Evolutionary conservation across 441 rosid species (phyloP).

Genomic region (Sinapis alba): DNA sequence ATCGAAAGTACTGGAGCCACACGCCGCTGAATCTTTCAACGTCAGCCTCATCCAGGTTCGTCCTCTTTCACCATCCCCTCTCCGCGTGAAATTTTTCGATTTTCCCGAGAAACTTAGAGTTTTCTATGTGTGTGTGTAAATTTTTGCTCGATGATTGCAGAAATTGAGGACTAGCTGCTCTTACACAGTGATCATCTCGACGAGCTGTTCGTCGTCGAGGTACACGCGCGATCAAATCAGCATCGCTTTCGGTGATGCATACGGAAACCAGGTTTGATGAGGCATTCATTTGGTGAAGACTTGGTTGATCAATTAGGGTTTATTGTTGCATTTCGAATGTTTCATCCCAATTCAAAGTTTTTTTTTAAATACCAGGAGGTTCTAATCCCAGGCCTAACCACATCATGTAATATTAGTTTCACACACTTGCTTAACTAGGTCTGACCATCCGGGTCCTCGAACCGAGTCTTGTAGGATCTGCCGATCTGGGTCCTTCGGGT

Average conservation of each 20-base stretch:
- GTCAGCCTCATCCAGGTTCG: constrained; percentile 71
- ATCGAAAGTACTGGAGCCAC: constrained; percentile 46
- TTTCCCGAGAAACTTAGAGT: too few species aligned
- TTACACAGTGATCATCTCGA: constrained; percentile 51
- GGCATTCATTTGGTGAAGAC: neutral
- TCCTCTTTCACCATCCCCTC: neutral
- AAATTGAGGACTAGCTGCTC: constrained; percentile 53
- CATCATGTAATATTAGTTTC: too few species aligned
- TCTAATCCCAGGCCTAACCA: too few species aligned
- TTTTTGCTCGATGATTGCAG: constrained; percentile 29
- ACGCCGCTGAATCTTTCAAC: constrained; percentile 49
- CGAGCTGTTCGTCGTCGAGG: constrained; percentile 61
- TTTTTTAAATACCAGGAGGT: too few species aligned
- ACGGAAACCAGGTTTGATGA: constrained; percentile 56
- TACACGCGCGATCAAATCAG: constrained; percentile 71
- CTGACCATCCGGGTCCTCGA: too few species aligned
- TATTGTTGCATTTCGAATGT: constrained; percentile 26
- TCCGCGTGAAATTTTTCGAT: neutral
- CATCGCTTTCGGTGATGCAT: constrained; percentile 67
- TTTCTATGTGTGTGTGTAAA: neutral
- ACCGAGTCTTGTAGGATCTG: too few species aligned
- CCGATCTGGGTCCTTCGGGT: too few species aligned
- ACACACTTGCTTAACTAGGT: too few species aligned
- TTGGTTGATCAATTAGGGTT: neutral
- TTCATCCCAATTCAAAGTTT: too few species aligned